Evolutionary conservation across 768 basidiomycete genomes (phyloP), one percentile per base, ranked within the genome.

Genomic region (Candolleomyces aberdarensis): DNA sequence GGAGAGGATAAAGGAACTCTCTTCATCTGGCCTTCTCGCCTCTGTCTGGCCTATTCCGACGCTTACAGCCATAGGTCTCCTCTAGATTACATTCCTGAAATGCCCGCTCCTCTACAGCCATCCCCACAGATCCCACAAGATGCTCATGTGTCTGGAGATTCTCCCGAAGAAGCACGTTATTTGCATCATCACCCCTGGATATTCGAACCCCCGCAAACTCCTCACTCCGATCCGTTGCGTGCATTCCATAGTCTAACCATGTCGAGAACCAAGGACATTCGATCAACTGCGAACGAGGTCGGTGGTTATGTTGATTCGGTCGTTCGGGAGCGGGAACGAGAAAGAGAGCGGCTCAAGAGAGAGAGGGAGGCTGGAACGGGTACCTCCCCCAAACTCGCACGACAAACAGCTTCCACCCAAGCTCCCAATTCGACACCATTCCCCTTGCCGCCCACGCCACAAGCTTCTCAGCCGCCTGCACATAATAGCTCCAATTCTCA

Each of bases 1-100:
- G 89, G 88, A 36, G 91, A 92, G 69, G 89, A 91, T 64, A 92
- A 91, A 65, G 91, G 91, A 0, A 74, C 90, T 32, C 76, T 82
- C n/a, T 76, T 89, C 53, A 84, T 92, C 63, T 93, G 91, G 77
- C 91, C 92, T 1, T 72, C 81, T 2, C 72, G 76, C 1, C 81
- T 93, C 4, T 89, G 86, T 63, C 66, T 82, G 22, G 72, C 78
- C 70, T 74, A 75, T 71, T 40, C 31, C 32, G n/a, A 80, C 71
- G 70, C 77, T 65, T 62, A 71, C 57, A 76, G 15, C 66, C 74
- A 50, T 69, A 78, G 58, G 69, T 72, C 57, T 10, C 75, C 78
- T 17, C 76, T 89, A 41, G 70, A 80, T 19, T 78, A 82, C 65
- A 76, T 89, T 43, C 91, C 89, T 8, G 84, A 85, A 49, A 76